phyloP scores from a whole-genome alignment of 1,284 basidiomycete genomes.

The Exsudoporus floridanus region DNA sequence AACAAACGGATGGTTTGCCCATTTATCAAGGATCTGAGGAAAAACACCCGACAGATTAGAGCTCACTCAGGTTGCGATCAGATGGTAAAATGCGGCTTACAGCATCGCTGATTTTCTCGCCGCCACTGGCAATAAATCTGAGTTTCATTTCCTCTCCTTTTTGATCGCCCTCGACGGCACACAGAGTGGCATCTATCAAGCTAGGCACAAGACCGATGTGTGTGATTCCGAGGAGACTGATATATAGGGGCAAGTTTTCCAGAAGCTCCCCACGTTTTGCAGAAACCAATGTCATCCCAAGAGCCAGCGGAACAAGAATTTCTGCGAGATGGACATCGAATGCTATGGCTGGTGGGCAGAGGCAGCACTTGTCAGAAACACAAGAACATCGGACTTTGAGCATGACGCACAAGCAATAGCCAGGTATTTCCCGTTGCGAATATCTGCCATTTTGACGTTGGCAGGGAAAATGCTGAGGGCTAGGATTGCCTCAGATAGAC shows the following conservation, averaged over 20 bases:
- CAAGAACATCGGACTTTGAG: background rate
- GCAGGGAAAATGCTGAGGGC: constrained; percentile 43
- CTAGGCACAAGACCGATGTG: constrained; percentile 56
- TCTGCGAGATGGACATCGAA: constrained; percentile 55
- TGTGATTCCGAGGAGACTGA: constrained; percentile 46
- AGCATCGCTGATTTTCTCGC: constrained; percentile 54
- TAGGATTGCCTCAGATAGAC: constrained; percentile 45
- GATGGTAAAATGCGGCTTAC: constrained; percentile 32
- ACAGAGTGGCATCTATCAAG: constrained; percentile 53
- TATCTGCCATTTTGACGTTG: constrained; percentile 38
- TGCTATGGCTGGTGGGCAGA: constrained; percentile 38
- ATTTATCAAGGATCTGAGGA: constrained; percentile 49
- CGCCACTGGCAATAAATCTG: constrained; percentile 50
- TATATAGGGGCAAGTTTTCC: constrained; percentile 47
- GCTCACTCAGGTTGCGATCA: background rate
- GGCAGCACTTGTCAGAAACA: background rate
- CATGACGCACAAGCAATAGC: constrained; percentile 44
- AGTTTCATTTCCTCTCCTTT: constrained; percentile 35
- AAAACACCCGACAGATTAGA: background rate
- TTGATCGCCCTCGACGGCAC: constrained; percentile 36
- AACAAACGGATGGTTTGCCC: constrained; percentile 47
- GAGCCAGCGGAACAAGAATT: constrained; percentile 43
- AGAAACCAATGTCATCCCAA: constrained; percentile 47
- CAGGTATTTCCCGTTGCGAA: constrained; percentile 41
- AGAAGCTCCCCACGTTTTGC: constrained; percentile 47